Evolutionary conservation across 306 rosid genomes (phyloP), one percentile per base, ranked within the genome.

Genomic region (Glycine tomentella): DNA sequence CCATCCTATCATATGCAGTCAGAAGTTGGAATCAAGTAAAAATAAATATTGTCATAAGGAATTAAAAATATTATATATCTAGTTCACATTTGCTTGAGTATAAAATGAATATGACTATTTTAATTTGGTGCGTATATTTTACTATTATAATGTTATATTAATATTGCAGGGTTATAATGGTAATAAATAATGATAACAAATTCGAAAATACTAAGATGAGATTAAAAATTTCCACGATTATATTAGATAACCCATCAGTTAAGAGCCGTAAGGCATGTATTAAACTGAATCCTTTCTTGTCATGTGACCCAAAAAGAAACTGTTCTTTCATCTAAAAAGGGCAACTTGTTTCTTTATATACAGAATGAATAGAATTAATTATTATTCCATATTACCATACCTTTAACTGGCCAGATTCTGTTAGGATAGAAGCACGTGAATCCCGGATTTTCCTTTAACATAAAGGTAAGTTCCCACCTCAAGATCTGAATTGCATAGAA

Each of bases 371-470:
- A 51, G 13, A 33, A 15, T 20, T 34, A 9, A 64, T 13, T 67
- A 69, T 51, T 61, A 42, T 40, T 25, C 31, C 31, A 25, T 25
- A 25, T 25, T 25, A 75, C 20, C 9, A 12, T 76, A 80, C 66
- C 80, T 72, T 33, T 57, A 62, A 42, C 48, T 50, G 15, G 85
- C 65, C 58, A 63, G 69, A 79, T 52, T 89, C 69, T 80, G 81
- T 78, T 73, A 53, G 25, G 14, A 76, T 42, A 5, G 59, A 70
- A 81, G 77, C 90, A 86, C 91, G 90, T 88, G 88, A 86, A 72
- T 57, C 72, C 84, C 63, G 87, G 84, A 12, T 38, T 53, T 38
- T 53, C 31, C 76, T 81, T 68, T 80, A 76, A 63, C 45, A 46
- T 80, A 85, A 86, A 71, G 63, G 61, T 64, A 33, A 33, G 50